A percentile compares a stretch with the other conserved stretches of the same genome.
These are phyloP conservation scores for Lichtheimia ornata DNA, from an alignment of 371 early-diverging fungal species.

Conservation along the genomic window DNA sequence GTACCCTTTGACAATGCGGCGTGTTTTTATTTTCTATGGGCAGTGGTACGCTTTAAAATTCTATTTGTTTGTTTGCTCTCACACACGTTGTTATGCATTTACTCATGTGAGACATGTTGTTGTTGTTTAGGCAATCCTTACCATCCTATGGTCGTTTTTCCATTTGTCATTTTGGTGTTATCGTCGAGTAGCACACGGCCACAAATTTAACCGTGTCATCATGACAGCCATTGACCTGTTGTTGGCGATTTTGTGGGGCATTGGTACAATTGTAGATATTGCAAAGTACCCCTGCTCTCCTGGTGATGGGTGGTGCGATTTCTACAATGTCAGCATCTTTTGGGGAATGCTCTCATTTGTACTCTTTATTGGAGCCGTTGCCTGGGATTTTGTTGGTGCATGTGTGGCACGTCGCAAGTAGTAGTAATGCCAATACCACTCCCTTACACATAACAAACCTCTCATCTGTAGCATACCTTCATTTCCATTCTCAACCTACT, in stretches of 20 bases:
- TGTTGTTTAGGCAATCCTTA: conserved; percentile 41
- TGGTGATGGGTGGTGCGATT: conserved; percentile 57
- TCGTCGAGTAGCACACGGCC: conserved; percentile 42
- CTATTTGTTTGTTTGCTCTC: conserved; percentile 14
- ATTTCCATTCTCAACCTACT: neutral
- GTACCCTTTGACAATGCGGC: conserved; percentile 41
- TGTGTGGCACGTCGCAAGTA: conserved; percentile 24
- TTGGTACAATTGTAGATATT: conserved; percentile 59
- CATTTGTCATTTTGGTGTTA: conserved; percentile 46
- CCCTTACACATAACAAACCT: neutral
- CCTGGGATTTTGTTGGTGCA: conserved; percentile 55
- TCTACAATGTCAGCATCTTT: conserved; percentile 60
- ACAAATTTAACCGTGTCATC: conserved; percentile 52
- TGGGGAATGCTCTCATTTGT: conserved; percentile 52
- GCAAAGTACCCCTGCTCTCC: conserved; percentile 50
- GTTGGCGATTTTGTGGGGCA: conserved; percentile 55
- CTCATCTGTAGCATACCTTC: conserved; percentile 9
- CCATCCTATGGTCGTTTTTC: conserved; percentile 48
- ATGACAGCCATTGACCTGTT: conserved; percentile 51
- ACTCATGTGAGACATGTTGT: conserved; percentile 8
- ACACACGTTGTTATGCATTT: neutral
- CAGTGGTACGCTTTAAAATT: conserved; percentile 35
- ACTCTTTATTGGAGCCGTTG: conserved; percentile 43
- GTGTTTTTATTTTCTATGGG: conserved; percentile 47
- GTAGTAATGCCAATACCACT: neutral